Base-by-base conservation (phyloP, 2,329 filamentous ascomycete genomes). In the Penicillium sp. region DNA sequence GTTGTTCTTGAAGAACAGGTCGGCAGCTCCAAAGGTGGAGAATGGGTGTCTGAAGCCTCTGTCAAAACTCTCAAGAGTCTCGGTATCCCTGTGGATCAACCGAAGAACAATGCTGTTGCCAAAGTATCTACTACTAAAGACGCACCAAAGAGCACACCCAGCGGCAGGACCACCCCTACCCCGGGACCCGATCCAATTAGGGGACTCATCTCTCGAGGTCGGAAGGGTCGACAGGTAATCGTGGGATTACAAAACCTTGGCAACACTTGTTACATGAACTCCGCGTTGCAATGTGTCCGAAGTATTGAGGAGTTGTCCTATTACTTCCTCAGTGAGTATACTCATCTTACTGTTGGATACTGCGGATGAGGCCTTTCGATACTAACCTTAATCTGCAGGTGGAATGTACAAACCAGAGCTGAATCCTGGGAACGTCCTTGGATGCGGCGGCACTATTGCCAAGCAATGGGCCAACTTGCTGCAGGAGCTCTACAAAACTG, bases 211-310 rank as follows among this genome's bases (percentile, higher is more conserved):
- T 31, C 49, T 0, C 83, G 92, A 63, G 91, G 91, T 43, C 64
- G 67, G 41, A 85, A 87, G 59, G 84, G 86, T 39, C 89, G 89
- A 10, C 86, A 87, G 60, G 76, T 86, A 34, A 88, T 87, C 40
- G 89, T 92, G 41, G 94, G 94, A 34, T 79, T 99, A 51, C 86
- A 85, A 62, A 99, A 99, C 69, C 79, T 99, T 15, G 94, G 94
- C 48, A 99, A 99, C 69, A 97, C 94, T 0, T 99, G 94, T 76
- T 99, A 99, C 77, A 97, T 97, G 92, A 97, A 97, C 75, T 96
- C 93, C 23, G 94, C 94, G 10, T 80, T 97, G 53, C 94, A 99
- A 72, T 99, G 94, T 72, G 85, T 99, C 50, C 87, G 93, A 50
- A 95, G 91, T 66, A 92, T 97, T 0, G 91, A 96, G 70, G 94